Conservation (phyloP, 768 basidiomycete species). For the Lentinula boryana region DNA sequence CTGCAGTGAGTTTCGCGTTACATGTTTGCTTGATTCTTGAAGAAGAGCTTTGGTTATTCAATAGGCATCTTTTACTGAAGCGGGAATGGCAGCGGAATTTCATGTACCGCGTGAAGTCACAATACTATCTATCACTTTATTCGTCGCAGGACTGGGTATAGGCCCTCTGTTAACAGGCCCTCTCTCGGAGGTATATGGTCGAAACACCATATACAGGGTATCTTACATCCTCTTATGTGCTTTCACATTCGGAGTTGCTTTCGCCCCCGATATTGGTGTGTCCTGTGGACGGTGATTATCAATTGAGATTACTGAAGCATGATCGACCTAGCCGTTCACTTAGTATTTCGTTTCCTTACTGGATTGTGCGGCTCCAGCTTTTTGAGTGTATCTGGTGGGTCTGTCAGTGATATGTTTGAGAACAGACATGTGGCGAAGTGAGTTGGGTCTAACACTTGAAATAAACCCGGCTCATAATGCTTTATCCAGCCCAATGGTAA, state of each 20-base stretch:
- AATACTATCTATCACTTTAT: constrained; percentile 50
- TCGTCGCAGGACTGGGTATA: constrained; percentile 50
- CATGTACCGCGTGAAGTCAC: constrained; percentile 40
- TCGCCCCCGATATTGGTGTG: constrained; percentile 60
- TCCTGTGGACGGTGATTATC: background rate
- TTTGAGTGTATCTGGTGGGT: constrained; percentile 52
- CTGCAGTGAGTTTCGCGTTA: constrained; percentile 36
- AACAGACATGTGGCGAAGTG: constrained; percentile 56
- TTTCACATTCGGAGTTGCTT: constrained; percentile 68
- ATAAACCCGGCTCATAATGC: background rate
- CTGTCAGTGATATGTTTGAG: constrained; percentile 49
- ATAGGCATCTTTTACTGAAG: constrained; percentile 61
- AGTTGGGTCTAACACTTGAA: constrained; percentile 15
- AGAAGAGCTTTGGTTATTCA: background rate
- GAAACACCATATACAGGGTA: constrained; percentile 54
- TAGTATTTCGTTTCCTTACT: constrained; percentile 52
- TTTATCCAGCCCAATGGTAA: background rate
- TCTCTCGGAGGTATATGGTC: constrained; percentile 56
- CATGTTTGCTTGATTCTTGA: background rate
- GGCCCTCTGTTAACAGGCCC: constrained; percentile 53
- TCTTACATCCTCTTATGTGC: constrained; percentile 58
- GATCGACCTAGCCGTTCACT: constrained; percentile 41
- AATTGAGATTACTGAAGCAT: background rate
- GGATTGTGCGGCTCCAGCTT: constrained; percentile 55
- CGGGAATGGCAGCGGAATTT: constrained; percentile 45